Base-by-base conservation (phyloP, 2,329 filamentous ascomycete species). In the Nemania serpens region DNA sequence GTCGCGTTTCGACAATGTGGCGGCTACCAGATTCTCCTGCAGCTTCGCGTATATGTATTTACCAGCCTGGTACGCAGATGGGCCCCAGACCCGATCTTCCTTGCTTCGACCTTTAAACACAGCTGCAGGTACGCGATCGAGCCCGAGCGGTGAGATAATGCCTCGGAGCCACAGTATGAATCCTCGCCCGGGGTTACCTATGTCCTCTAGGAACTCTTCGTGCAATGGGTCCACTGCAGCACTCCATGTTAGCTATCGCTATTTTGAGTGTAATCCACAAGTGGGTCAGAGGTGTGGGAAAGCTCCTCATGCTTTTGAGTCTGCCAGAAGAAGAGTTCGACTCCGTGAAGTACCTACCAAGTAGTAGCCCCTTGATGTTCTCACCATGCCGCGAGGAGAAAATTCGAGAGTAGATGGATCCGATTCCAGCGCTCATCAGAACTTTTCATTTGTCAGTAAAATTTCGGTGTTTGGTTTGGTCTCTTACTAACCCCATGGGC, bases 1-100 rank as follows among this genome's bases (percentile, higher is more conserved):
- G 71, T 99, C 95, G 36, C 91, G 91, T 74, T 88, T 89, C 13
- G 92, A 92, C 67, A 98, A 86, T 0, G 91, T 91, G 66, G 88
- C 85, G 0, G 93, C 93, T 34, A 97, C 92, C 1, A 98, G 82
- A 66, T 89, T 94, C 78, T 99, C 95, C 76, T 99, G 95, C 58
- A 99, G 81, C 76, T 93, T 91, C 4, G 93, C 90, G 74, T 96
- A 97, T 75, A 97, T 89, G 74, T 86, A 89, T 74, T 93, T 96
- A 63, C 91, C 91, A 22, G 82, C 83, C 75, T 96, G 91, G 71
- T 92, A 89, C 0, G 92, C 87, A 5, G 88, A 86, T 46, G 86
- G 84, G 12, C 95, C 95, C 75, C 90, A 96, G 11, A 97, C 87
- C 10, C 95, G 89, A 74, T 98, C 94, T 73, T 90, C 86, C 39